Base-by-base conservation (phyloP, 345 rosid species). In the Pugionium dolabratum region DNA sequence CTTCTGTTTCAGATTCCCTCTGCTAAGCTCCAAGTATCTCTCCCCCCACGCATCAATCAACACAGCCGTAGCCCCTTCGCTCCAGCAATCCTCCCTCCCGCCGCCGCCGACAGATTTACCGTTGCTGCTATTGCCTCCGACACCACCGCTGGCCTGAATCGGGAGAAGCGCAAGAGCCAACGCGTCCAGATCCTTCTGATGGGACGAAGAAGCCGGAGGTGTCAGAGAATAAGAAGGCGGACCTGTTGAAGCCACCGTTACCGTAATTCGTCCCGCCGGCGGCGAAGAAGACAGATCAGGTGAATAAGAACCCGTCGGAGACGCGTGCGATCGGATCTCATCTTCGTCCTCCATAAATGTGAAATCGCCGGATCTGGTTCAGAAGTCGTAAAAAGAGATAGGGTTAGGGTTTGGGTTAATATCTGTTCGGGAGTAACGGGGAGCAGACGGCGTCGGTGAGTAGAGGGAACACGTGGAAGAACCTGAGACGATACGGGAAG, bases 71-170 rank as follows among this genome's bases (percentile, higher is more conserved):
- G 96, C 91, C 4, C 70, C 82, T 40, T 94, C 99, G 76, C 95
- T 94, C 99, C 97, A 94, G 80, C 96, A 94, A 67, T 90, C 99
- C 69, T 94, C 99, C 39, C 98, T 80, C 35, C 87, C 89, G 0
- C 90, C 85, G 4, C 84, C 85, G 3, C 81, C 80, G 25, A 79
- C 79, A 9, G 70, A 31, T 18, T 73, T 78, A 51, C 79, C 80
- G n/a, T 65, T 75, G 56, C 71, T 70, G 60, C 62, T 45, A 52
- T 7, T 6, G 0, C 58, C 63, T 18, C 62, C 68, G 37, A 32
- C 43, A 42, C 65, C 64, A n/a, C 74, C 79, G 67, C 73, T 75
- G 27, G 58, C 54, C 56, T 76, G 84, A 44, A 47, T 33, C 32
- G 79, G 80, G 7, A 80, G 75, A n/a, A 80, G 74, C 47, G 78